Conservation (phyloP, 163 green algal species). For the Volvox carteri region DNA sequence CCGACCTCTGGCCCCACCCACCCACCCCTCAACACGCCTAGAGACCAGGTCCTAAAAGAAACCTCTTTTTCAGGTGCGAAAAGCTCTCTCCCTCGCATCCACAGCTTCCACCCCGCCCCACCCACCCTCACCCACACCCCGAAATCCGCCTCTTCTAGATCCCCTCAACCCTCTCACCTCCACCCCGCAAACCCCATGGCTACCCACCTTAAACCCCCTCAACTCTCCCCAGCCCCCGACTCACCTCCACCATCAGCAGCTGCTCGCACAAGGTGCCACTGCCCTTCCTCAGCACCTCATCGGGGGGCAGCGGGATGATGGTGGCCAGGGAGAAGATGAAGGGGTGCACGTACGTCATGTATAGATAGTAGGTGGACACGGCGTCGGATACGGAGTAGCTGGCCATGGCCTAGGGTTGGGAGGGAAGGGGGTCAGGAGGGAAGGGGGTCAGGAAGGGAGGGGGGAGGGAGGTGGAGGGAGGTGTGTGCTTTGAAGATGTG, state of each 20-base stretch:
- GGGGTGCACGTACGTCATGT: constrained; percentile 99
- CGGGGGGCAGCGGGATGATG: constrained; percentile 98
- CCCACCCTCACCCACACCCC: too few relatives aligned
- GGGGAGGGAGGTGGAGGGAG: too few relatives aligned
- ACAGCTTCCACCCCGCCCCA: too few relatives aligned
- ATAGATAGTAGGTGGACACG: constrained; percentile 99
- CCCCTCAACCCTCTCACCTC: not conserved
- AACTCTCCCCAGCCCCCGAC: not conserved
- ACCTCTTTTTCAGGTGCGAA: too few relatives aligned
- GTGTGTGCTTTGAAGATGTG: too few relatives aligned
- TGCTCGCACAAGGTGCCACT: constrained; percentile 97
- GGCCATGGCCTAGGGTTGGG: constrained; percentile 84
- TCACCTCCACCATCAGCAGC: constrained; percentile 97
- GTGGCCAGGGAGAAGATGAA: constrained; percentile 99
- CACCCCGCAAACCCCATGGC: too few relatives aligned
- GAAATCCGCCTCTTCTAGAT: too few relatives aligned
- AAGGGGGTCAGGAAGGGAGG: not conserved
- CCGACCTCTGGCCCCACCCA: too few relatives aligned
- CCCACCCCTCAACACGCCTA: too few relatives aligned
- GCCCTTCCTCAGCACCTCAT: constrained; percentile 98
- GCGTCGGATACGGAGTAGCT: constrained; percentile 98
- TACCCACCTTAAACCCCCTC: not conserved
- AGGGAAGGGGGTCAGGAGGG: not conserved
- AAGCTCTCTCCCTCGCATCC: too few relatives aligned
- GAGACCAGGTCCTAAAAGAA: too few relatives aligned